These are phyloP conservation scores for Cicer cuneatum DNA, from an alignment of 306 rosid genomes.

Conservation along the genomic window DNA sequence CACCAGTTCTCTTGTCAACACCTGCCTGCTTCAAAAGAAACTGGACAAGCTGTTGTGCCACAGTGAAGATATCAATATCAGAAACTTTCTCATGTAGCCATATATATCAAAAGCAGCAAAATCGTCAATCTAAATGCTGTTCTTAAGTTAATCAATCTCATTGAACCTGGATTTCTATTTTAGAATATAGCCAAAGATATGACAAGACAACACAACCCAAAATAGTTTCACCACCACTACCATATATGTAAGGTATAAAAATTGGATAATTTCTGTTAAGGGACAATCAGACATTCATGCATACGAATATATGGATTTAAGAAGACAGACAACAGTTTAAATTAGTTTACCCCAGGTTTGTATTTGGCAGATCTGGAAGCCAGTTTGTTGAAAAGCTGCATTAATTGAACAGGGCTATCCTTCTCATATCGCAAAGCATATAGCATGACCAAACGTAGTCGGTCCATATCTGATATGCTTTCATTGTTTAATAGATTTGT, in stretches of 20 bases:
- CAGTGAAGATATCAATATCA: constrained; percentile 51
- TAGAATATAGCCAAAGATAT: constrained; percentile 33
- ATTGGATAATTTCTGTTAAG: constrained; percentile 30
- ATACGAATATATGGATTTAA: constrained; percentile 14
- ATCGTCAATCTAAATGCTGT: constrained; percentile 25
- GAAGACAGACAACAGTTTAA: constrained; percentile 21
- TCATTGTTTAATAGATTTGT: constrained; percentile 75
- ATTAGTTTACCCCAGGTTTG: constrained; percentile 72
- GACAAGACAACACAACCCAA: constrained; percentile 12
- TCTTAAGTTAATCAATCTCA: constrained; percentile 17
- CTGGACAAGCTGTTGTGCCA: constrained; percentile 84
- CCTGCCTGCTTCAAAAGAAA: constrained; percentile 98
- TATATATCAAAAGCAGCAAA: constrained; percentile 12
- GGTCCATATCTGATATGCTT: constrained; percentile 75
- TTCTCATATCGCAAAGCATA: constrained; percentile 94
- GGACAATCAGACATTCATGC: constrained; percentile 31
- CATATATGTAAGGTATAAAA: constrained; percentile 37
- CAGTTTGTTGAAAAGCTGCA: constrained; percentile 81
- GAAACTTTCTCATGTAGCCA: constrained; percentile 41
- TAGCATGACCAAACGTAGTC: constrained; percentile 83
- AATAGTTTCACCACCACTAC: constrained; percentile 3
- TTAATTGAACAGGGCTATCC: constrained; percentile 91
- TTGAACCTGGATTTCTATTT: constrained; percentile 19
- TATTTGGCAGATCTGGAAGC: constrained; percentile 80
- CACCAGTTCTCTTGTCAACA: constrained; percentile 88